Evolutionary conservation across 768 basidiomycete species (phyloP).

Genomic region (Coprinellus micaceus): DNA sequence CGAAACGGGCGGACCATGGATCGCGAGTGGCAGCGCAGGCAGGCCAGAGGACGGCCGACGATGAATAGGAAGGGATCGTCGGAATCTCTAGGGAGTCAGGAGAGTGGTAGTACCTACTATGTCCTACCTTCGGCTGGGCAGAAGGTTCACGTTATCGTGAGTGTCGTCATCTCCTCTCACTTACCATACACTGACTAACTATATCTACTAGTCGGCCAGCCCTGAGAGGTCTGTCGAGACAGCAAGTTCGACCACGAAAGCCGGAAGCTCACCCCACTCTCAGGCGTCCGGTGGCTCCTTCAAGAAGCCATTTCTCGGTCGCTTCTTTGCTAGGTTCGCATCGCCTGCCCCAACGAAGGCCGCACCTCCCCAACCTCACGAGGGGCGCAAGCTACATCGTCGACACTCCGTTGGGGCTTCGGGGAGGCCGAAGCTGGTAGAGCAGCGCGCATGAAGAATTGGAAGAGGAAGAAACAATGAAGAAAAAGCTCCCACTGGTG

Average conservation of each 20-base stretch:
- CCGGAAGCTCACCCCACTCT: constrained; percentile 49
- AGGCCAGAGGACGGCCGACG: constrained; percentile 3
- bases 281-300: constrained; percentile 18
- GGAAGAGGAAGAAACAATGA: constrained; percentile 9
- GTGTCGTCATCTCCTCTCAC: constrained; percentile 26
- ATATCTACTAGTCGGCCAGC: constrained; percentile 32
- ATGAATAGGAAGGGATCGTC: constrained; percentile 11
- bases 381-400: constrained; percentile 39
- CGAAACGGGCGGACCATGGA: constrained; percentile 18
- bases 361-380: constrained; percentile 17
- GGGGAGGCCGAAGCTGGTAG: constrained; percentile 13
- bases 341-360: constrained; percentile 34
- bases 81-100: constrained; percentile 42
- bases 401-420: constrained; percentile 48
- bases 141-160: constrained; percentile 71
- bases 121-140: constrained; percentile 68
- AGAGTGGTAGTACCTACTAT: constrained; percentile 72
- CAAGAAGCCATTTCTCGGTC: constrained; percentile 61
- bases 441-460: constrained; percentile 5
- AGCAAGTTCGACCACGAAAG: constrained; percentile 56
- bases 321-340: constrained; percentile 52
- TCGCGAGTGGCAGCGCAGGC: constrained; percentile 17
- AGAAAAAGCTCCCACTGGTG: not conserved
- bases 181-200: constrained; percentile 15
- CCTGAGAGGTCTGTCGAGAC: constrained; percentile 54